These are phyloP conservation scores for Erysimum cheiranthoides DNA, from an alignment of 345 rosid species.

Conservation along the genomic window DNA sequence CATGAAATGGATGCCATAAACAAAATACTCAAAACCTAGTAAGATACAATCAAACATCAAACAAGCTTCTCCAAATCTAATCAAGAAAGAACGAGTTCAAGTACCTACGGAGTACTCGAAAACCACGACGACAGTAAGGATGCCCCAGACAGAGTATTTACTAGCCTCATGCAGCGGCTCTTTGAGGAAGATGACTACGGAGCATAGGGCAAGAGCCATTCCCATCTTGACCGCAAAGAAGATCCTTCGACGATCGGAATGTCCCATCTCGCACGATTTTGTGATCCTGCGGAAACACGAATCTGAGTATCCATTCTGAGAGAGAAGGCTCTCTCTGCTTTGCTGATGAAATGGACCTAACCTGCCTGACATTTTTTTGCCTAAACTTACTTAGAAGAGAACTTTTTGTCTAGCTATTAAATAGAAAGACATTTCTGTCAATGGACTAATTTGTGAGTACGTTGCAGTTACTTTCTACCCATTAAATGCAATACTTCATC, in stretches of 20 bases:
- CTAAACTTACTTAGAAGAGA: not conserved
- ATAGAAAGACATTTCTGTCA: not conserved
- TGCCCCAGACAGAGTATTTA: conserved; percentile 56
- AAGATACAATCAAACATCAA: conserved; percentile 2
- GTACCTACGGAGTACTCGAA: conserved; percentile 85
- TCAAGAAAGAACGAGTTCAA: not conserved
- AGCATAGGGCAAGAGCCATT: conserved; percentile 57
- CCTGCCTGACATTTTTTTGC: conserved; percentile 33
- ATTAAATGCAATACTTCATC: conserved; percentile 3
- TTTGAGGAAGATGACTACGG: conserved; percentile 64
- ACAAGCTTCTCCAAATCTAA: not conserved
- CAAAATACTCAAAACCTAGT: not conserved
- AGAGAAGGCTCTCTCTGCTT: conserved; percentile 67
- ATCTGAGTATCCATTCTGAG: conserved; percentile 54
- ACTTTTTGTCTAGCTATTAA: not conserved
- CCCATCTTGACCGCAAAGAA: conserved; percentile 80
- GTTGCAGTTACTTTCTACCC: conserved; percentile 6
- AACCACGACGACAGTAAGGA: conserved; percentile 85
- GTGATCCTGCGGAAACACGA: conserved; percentile 41
- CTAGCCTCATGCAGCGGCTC: conserved; percentile 52
- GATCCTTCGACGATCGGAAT: conserved; percentile 64
- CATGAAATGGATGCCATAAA: not conserved
- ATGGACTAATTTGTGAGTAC: not conserved
- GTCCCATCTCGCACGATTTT: conserved; percentile 65
- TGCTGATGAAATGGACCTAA: conserved; percentile 53